Evolutionary conservation across 345 rosid genomes (phyloP).

Genomic region (Populus tremula): DNA sequence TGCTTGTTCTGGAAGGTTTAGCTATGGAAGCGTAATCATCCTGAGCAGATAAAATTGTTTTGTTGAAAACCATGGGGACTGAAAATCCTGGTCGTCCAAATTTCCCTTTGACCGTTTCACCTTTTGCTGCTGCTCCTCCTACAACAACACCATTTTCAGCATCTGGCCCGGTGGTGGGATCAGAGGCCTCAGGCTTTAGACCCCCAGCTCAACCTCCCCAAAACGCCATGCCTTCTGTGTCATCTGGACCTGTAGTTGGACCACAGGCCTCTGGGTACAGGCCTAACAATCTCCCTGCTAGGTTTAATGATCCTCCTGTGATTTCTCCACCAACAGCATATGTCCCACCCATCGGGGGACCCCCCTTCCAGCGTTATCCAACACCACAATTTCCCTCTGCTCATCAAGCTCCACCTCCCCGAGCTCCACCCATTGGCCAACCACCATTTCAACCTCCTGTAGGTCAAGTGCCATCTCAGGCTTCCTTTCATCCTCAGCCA

Average conservation of each 20-base stretch:
- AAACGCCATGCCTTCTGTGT: conserved; percentile 35
- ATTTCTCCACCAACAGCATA: conserved; percentile 45
- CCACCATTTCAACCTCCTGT: conserved; percentile 51
- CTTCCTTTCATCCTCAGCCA: conserved; percentile 53
- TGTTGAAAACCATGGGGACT: conserved; percentile 50
- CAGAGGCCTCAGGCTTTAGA: conserved; percentile 48
- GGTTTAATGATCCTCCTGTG: conserved; percentile 41
- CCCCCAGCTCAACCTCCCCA: conserved; percentile 47
- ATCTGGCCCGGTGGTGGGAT: conserved; percentile 48
- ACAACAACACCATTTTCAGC: conserved; percentile 51
- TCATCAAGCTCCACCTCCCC: conserved; percentile 45
- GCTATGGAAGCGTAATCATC: conserved; percentile 32
- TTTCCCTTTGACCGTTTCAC: conserved; percentile 48
- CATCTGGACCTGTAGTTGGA: conserved; percentile 43
- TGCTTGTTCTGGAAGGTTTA: conserved; percentile 37
- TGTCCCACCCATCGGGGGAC: conserved; percentile 47
- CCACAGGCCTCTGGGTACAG: conserved; percentile 45
- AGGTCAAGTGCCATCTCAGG: conserved; percentile 45
- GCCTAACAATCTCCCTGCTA: conserved; percentile 36
- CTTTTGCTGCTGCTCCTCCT: conserved; percentile 65
- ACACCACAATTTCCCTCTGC: conserved; percentile 49
- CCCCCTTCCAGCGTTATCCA: conserved; percentile 53
- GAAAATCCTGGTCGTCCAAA: conserved; percentile 64
- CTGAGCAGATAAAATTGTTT: conserved; percentile 1
- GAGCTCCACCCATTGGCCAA: conserved; percentile 45